Percentiles rank a stretch among this genome's conserved stretches.
Conservation (phyloP, 805 yeast species). For the Sungouiella blattae region DNA sequence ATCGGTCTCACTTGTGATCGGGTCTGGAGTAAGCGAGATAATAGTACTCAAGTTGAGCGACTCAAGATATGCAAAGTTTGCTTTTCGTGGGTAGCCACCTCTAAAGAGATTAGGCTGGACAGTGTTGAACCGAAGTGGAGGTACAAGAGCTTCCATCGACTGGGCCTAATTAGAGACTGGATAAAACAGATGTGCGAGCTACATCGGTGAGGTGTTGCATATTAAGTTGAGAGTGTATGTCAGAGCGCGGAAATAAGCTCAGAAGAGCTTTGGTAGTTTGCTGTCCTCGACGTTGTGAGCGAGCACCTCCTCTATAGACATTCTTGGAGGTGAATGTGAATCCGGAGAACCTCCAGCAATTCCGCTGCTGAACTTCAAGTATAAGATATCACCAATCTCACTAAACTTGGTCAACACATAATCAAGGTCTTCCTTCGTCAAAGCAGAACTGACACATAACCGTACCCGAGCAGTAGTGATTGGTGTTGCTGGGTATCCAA, state of each 20-base stretch:
- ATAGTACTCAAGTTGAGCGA: slow-evolving; percentile 67
- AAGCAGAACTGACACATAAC: slow-evolving; percentile 86
- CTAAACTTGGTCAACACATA: slow-evolving; percentile 64
- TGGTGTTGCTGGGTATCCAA: slow-evolving; percentile 98
- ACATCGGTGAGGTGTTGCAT: neutral
- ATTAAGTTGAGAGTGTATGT: neutral
- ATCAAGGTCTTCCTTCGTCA: slow-evolving; percentile 93
- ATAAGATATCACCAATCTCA: slow-evolving; percentile 73
- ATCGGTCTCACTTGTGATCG: slow-evolving; percentile 56
- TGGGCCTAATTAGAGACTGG: slow-evolving; percentile 35
- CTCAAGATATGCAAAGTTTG: slow-evolving; percentile 64
- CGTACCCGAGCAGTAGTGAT: slow-evolving; percentile 85
- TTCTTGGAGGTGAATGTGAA: slow-evolving; percentile 60
- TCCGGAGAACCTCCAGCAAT: slow-evolving; percentile 65
- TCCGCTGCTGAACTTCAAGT: slow-evolving; percentile 75
- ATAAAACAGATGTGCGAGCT: neutral
- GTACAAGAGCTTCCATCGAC: no score
- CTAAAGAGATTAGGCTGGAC: slow-evolving; percentile 70
- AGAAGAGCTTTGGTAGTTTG: slow-evolving; percentile 20
- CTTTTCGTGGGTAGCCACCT: slow-evolving; percentile 83
- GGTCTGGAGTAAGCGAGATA: slow-evolving; percentile 75
- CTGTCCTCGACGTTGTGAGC: slow-evolving; percentile 69
- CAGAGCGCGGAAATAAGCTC: neutral
- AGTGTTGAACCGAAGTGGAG: slow-evolving; percentile 76
- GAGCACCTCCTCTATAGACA: slow-evolving; percentile 75